Evolutionary conservation across 2,329 filamentous ascomycete genomes (phyloP).

Genomic region (Gyromitra esculenta): DNA sequence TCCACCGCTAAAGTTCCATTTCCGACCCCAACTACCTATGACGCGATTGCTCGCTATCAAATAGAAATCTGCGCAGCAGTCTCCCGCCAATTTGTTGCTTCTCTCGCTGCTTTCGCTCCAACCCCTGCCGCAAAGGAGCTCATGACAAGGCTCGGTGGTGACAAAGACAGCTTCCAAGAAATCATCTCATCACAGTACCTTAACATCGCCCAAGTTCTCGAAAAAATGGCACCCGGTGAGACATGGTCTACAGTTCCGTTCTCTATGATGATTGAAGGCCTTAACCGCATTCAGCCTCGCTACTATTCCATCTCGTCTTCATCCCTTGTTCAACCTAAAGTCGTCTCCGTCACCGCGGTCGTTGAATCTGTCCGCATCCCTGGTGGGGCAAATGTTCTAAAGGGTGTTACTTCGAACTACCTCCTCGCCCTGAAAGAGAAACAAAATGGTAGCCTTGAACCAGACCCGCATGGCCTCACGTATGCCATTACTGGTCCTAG

Average conservation of each 20-base stretch:
- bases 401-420: constrained; percentile 97
- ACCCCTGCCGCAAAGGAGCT: constrained; percentile 85
- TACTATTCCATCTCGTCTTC: constrained; percentile 99
- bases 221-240: constrained; percentile 75
- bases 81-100: constrained; percentile 92
- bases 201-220: constrained; percentile 88
- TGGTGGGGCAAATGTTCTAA: constrained; percentile 80
- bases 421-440: constrained; percentile 94
- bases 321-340: constrained; percentile 90
- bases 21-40: constrained; percentile 95
- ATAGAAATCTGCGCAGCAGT: constrained; percentile 96
- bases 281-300: constrained; percentile 94
- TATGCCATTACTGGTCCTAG: constrained; percentile 89
- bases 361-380: constrained; percentile 85
- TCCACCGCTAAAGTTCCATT: constrained; percentile 97
- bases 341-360: constrained; percentile 93
- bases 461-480: constrained; percentile 82
- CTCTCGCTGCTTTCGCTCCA: constrained; percentile 87
- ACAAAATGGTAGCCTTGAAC: constrained; percentile 86
- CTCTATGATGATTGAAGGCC: constrained; percentile 89
- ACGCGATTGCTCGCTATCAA: constrained; percentile 91
- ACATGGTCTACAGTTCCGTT: constrained; percentile 89
- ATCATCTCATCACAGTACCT: constrained; percentile 82
- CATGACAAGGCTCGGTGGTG: constrained; percentile 85
- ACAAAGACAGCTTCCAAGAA: constrained; percentile 94